Percentiles rank a stretch among this genome's conserved stretches.
phyloP scores from a whole-genome alignment of 352 stramenopile species.

The Lagenidium giganteum region DNA sequence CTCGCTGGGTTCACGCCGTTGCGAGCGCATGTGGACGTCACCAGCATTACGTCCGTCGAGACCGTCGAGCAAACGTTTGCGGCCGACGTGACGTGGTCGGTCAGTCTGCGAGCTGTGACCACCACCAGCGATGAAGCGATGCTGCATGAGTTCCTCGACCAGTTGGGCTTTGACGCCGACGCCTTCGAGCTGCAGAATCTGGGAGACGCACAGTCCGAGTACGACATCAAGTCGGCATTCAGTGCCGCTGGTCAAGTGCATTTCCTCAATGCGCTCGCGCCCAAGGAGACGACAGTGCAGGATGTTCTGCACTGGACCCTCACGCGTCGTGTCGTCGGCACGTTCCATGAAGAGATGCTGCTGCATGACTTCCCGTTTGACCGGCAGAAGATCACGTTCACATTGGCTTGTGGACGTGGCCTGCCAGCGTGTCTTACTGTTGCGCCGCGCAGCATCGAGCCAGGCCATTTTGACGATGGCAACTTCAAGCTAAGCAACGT shows the following conservation, averaged over 20 bases:
- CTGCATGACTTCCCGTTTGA: constrained; percentile 56
- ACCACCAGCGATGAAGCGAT: constrained; percentile 23
- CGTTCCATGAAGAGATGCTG: constrained; percentile 55
- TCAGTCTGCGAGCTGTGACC: constrained; percentile 22
- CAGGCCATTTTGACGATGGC: constrained; percentile 33
- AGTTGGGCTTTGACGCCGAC: constrained; percentile 23
- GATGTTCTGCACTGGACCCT: constrained; percentile 26
- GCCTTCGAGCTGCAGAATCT: constrained; percentile 28
- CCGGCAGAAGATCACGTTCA: constrained; percentile 50
- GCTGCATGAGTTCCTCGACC: constrained; percentile 22
- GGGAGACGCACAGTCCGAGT: constrained; percentile 10
- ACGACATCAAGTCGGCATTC: constrained; percentile 6
- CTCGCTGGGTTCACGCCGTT: constrained; percentile 19
- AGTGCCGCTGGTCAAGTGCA: constrained; percentile 1
- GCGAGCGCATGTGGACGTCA: constrained; percentile 17
- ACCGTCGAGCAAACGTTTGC: constrained; percentile 23
- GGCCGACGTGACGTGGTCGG: constrained; percentile 25
- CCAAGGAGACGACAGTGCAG: neutral
- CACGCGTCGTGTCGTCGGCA: constrained; percentile 28
- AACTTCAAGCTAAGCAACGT: constrained; percentile 57
- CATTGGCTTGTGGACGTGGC: constrained; percentile 20
- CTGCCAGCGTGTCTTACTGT: constrained; percentile 29
- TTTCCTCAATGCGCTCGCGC: neutral
- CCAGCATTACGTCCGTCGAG: constrained; percentile 20
- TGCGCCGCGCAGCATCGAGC: constrained; percentile 22